These are phyloP conservation scores for Glutinoglossum americanum DNA, from an alignment of 495 filamentous ascomycete species.

Conservation along the genomic window DNA sequence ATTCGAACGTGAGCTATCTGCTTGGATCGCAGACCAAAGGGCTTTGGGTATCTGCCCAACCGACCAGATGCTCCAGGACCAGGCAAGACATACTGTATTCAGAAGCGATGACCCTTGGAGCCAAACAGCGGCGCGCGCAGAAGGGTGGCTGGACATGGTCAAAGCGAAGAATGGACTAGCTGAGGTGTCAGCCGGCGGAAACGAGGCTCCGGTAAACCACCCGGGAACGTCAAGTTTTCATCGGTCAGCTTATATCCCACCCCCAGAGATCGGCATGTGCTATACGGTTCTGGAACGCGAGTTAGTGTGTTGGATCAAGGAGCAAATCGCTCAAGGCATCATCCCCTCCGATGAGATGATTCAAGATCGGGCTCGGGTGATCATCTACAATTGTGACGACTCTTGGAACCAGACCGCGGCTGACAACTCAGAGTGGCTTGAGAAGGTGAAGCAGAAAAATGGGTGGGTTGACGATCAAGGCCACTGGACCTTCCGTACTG, in stretches of 20 bases:
- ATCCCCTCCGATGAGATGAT: conserved; percentile 38
- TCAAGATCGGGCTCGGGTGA: conserved; percentile 37
- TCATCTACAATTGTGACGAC: conserved; percentile 44
- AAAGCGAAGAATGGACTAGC: conserved; percentile 15
- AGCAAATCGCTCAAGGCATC: conserved; percentile 25
- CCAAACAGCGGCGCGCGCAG: conserved; percentile 46
- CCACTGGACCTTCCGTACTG: background rate
- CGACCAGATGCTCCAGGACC: conserved; percentile 41
- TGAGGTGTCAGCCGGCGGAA: background rate
- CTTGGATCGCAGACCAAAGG: conserved; percentile 29
- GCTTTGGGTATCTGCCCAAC: conserved; percentile 29
- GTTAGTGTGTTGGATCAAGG: conserved; percentile 31
- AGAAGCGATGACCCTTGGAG: conserved; percentile 46
- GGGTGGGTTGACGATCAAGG: background rate
- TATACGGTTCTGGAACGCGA: conserved; percentile 32
- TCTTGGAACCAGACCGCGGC: conserved; percentile 53
- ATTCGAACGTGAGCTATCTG: conserved; percentile 34
- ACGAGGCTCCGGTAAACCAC: background rate
- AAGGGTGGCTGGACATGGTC: conserved; percentile 31
- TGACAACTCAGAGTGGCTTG: conserved; percentile 40
- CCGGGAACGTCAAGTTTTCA: background rate
- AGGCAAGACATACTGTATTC: conserved; percentile 43
- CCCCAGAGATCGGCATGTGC: conserved; percentile 9
- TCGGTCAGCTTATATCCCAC: background rate
- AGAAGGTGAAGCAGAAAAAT: conserved; percentile 22